These are phyloP conservation scores for Tetragonia tetragonoides DNA, from an alignment of 148 eudicot genomes.

Conservation along the genomic window DNA sequence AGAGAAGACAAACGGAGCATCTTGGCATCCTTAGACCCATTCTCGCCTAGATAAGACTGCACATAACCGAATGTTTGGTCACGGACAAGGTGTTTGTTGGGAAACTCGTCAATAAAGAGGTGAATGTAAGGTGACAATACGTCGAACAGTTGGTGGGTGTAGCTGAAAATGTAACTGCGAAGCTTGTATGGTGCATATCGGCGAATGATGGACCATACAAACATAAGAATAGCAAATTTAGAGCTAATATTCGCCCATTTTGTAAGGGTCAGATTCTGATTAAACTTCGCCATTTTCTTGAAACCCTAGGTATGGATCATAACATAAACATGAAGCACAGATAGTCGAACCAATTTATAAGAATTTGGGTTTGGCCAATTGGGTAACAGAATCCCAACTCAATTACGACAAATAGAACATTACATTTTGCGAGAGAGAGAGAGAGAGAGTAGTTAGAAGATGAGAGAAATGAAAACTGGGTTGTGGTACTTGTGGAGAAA, in stretches of 20 bases:
- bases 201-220: background rate
- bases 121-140: constrained; percentile 14
- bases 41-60: constrained; percentile 5
- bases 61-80: background rate
- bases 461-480: no score
- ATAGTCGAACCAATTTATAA: no score
- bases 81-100: background rate
- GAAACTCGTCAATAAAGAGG: constrained; percentile 13
- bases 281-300: background rate
- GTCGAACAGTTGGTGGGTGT: background rate
- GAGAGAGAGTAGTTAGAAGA: no score
- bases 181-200: background rate
- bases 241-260: background rate
- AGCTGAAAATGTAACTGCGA: background rate
- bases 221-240: background rate
- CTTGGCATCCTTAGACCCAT: constrained; percentile 3
- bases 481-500: no score
- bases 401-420: no score
- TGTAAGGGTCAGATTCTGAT: background rate
- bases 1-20: background rate
- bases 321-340: no score
- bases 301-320: no score
- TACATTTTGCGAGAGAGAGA: no score
- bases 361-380: no score
- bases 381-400: no score